Evolutionary conservation across 108 stramenopile species (phyloP).

Genomic region (Discostella stelligeroides): DNA sequence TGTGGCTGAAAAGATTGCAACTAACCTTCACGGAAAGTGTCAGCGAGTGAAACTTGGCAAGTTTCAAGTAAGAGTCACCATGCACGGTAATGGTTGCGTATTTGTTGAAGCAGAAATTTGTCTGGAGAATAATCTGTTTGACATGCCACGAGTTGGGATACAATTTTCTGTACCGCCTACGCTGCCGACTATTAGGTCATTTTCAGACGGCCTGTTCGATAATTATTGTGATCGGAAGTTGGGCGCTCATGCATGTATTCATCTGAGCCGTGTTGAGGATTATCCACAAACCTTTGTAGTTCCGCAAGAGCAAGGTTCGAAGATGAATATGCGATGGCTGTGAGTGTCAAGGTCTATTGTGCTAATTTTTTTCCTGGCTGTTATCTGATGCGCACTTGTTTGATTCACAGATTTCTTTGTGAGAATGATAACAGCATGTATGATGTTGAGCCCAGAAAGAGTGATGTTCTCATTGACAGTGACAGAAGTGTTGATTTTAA

Average conservation of each 20-base stretch:
- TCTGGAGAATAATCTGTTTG: conserved; percentile 41
- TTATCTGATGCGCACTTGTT: background rate
- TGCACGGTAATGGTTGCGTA: conserved; percentile 35
- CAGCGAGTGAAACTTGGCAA: conserved; percentile 13
- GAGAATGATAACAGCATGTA: too few species aligned
- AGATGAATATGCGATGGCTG: conserved; percentile 38
- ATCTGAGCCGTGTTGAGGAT: conserved; percentile 16
- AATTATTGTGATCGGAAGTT: conserved; percentile 69
- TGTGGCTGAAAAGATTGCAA: conserved; percentile 23
- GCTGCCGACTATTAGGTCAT: conserved; percentile 53
- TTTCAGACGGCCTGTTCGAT: conserved; percentile 71
- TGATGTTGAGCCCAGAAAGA: too few species aligned
- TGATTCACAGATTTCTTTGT: conserved; percentile 23
- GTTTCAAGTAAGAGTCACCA: conserved; percentile 30
- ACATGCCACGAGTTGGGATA: conserved; percentile 71
- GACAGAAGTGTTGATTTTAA: too few species aligned
- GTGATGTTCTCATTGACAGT: too few species aligned
- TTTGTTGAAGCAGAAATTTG: conserved; percentile 56
- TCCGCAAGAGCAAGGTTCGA: conserved; percentile 43
- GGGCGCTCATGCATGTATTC: conserved; percentile 34
- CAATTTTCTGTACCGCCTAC: conserved; percentile 44
- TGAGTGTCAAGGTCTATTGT: conserved; percentile 8
- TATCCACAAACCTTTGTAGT: conserved; percentile 32
- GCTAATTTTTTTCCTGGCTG: background rate
- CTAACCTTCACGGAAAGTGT: background rate